Conservation (phyloP, 2,329 filamentous ascomycete genomes). For the Fusarium albosuccineum region DNA sequence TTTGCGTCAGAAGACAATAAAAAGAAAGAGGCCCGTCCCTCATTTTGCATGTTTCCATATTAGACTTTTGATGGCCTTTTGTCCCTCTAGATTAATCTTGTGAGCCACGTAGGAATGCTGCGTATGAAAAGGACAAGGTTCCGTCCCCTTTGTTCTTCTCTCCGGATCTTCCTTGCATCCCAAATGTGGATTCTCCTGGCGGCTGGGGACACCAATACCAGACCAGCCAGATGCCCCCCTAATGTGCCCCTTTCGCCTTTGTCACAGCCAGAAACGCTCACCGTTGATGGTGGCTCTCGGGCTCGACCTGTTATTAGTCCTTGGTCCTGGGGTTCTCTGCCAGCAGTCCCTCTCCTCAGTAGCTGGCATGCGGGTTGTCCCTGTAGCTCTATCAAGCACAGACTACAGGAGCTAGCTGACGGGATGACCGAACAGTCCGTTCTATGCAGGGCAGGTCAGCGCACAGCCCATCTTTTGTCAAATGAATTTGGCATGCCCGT, state of each 20-base stretch:
- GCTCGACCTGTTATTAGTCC: background rate
- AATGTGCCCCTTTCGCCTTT: constrained; percentile 31
- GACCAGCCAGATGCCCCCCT: constrained; percentile 7
- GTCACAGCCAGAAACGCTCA: constrained; percentile 4
- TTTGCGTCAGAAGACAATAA: background rate
- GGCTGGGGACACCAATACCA: constrained; percentile 16
- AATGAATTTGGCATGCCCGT: background rate
- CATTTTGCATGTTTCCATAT: background rate
- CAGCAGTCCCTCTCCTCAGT: constrained; percentile 1
- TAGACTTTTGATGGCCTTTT: background rate
- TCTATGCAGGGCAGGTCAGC: no score
- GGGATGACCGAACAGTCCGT: no score
- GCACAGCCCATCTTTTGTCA: background rate
- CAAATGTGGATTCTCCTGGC: constrained; percentile 28
- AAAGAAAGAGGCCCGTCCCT: background rate
- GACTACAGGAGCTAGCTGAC: background rate
- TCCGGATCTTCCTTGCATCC: constrained; percentile 40
- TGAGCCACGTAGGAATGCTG: background rate
- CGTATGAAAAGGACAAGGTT: constrained; percentile 9
- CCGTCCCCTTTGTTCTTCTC: constrained; percentile 25
- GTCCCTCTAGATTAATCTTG: background rate
- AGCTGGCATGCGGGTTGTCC: background rate
- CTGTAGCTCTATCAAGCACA: constrained; percentile 3
- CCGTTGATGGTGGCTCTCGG: constrained; percentile 2
- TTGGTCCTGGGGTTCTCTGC: background rate